Conservation (phyloP, 352 stramenopile genomes). For the Globisporangium canariense region DNA sequence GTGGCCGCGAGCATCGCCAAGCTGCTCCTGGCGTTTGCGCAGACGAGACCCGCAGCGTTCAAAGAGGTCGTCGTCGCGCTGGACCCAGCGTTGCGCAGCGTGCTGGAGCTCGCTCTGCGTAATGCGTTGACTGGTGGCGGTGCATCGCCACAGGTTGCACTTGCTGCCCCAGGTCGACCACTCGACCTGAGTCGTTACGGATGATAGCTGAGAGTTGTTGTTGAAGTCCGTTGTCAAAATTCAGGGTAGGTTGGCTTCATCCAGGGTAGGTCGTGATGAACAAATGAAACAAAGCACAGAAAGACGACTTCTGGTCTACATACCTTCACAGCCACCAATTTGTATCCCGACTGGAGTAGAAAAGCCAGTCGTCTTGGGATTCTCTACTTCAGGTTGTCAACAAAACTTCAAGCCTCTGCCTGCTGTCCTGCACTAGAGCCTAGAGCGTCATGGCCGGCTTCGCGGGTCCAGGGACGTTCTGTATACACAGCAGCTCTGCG, state of each 20-base stretch:
- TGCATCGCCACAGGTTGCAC: neutral
- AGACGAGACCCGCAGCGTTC: constrained; percentile 46
- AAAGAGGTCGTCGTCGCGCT: constrained; percentile 51
- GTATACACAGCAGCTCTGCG: constrained; percentile 41
- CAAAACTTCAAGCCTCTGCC: neutral
- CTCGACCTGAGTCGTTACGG: constrained; percentile 55
- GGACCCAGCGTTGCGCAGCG: constrained; percentile 26
- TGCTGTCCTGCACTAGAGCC: neutral
- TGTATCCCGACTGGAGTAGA: too few species aligned
- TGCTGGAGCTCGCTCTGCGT: constrained; percentile 42
- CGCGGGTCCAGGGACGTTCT: constrained; percentile 29
- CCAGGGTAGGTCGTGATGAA: too few species aligned
- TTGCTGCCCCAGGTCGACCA: constrained; percentile 14
- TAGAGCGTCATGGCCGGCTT: constrained; percentile 44
- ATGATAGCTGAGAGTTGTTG: neutral
- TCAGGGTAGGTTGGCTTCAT: neutral
- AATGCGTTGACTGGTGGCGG: constrained; percentile 34
- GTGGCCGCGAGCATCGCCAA: constrained; percentile 25
- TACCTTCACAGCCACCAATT: too few species aligned
- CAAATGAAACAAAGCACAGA: too few species aligned
- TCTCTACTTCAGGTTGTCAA: neutral
- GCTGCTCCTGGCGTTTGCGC: constrained; percentile 49
- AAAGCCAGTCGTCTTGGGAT: too few species aligned
- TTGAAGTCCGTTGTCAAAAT: neutral
- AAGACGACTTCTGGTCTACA: too few species aligned